phyloP scores from a whole-genome alignment of 768 basidiomycete genomes.

The Tephrocybe rancida region DNA sequence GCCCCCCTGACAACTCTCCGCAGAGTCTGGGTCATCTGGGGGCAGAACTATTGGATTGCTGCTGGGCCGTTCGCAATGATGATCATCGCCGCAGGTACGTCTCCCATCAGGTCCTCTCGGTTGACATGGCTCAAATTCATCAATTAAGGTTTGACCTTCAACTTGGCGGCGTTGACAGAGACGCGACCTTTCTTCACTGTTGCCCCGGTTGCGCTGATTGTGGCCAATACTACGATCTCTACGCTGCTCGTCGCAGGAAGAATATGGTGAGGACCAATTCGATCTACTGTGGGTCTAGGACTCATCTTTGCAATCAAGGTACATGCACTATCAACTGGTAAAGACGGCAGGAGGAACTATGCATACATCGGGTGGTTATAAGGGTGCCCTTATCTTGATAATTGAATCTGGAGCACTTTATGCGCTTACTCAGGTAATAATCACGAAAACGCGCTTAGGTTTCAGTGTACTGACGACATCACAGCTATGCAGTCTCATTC shows the following conservation, averaged over 20 bases:
- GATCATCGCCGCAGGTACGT: constrained; percentile 6
- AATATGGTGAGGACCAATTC: constrained; percentile 5
- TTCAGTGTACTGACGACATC: no score
- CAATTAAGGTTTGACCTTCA: constrained; percentile 2
- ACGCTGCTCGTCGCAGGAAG: constrained; percentile 11
- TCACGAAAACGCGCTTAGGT: no score
- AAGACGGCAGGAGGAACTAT: neutral
- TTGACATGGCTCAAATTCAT: neutral
- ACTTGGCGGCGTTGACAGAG: neutral
- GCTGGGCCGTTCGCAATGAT: constrained; percentile 6
- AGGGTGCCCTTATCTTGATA: constrained; percentile 2
- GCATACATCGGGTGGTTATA: neutral
- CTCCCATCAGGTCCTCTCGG: neutral
- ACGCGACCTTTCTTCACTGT: constrained; percentile 3
- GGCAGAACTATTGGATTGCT: constrained; percentile 5
- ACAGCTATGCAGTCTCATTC: constrained; percentile 10
- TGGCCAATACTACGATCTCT: constrained; percentile 10
- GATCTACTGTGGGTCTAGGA: neutral
- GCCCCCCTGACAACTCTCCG: neutral
- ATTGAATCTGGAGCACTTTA: constrained; percentile 14
- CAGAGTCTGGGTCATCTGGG: constrained; percentile 16
- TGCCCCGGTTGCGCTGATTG: constrained; percentile 8
- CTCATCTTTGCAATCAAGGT: neutral
- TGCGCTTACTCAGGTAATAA: constrained; percentile 5
- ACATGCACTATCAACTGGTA: neutral